Conservation (phyloP, 495 filamentous ascomycete species). For the Beverwykella pulmonaria region DNA sequence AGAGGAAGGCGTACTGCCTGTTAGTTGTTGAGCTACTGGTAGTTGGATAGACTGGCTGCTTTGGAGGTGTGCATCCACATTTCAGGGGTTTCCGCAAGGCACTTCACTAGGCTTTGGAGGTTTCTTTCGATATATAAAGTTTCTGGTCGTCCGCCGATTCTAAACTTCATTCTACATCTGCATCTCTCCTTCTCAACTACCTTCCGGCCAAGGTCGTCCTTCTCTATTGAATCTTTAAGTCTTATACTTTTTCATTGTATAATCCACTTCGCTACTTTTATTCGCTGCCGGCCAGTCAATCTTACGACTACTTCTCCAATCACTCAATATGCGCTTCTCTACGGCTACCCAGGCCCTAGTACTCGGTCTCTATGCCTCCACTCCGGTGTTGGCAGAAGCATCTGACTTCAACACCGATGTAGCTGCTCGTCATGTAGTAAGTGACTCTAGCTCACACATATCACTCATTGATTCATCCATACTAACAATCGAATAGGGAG, state of each 20-base stretch:
- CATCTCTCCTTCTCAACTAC: background rate
- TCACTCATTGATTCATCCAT: background rate
- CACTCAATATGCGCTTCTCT: background rate
- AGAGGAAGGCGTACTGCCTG: background rate
- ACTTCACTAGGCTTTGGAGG: background rate
- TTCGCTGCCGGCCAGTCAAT: background rate
- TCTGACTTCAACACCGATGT: background rate
- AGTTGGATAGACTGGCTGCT: too few relatives aligned
- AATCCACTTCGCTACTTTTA: background rate
- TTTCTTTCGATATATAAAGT: background rate
- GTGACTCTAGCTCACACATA: background rate
- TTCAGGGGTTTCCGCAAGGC: background rate
- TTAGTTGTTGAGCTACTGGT: background rate
- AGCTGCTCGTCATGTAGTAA: background rate
- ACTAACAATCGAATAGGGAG: background rate
- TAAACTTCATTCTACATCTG: background rate
- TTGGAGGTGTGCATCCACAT: too few relatives aligned
- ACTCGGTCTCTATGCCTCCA: background rate
- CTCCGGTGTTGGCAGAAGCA: background rate
- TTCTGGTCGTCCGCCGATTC: background rate
- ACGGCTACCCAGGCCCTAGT: background rate
- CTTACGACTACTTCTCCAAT: too few relatives aligned
- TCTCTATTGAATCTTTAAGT: background rate
- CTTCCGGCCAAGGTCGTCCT: background rate
- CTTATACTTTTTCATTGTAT: conserved; percentile 1